These are phyloP conservation scores for Rhodotorula diobovata DNA, from an alignment of 768 basidiomycete species.

Conservation along the genomic window DNA sequence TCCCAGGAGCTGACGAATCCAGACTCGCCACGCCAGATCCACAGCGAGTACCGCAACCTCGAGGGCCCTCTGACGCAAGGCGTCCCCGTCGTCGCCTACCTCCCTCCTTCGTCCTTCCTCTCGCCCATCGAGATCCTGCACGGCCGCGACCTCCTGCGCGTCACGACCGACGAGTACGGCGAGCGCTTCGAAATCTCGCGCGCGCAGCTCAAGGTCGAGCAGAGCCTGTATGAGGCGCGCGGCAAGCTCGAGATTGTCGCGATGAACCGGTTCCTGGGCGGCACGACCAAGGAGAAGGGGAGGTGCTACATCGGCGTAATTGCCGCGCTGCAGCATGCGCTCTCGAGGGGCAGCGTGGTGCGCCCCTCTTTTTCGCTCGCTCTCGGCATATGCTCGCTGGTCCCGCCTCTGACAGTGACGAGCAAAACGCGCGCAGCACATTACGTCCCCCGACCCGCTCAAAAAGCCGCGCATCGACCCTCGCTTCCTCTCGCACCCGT, in stretches of 20 bases:
- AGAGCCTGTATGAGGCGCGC: slow-evolving; percentile 1
- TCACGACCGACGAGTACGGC: not conserved
- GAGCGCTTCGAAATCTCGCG: not conserved
- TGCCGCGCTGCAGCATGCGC: not conserved
- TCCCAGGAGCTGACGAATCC: not conserved
- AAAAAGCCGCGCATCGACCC: slow-evolving; percentile 27
- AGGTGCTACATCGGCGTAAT: slow-evolving; percentile 10
- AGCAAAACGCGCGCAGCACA: slow-evolving; percentile 54
- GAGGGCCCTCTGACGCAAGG: slow-evolving; percentile 20
- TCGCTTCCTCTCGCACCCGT: not conserved
- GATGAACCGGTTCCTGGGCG: slow-evolving; percentile 18
- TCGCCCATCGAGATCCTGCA: slow-evolving; percentile 2
- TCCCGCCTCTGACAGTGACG: slow-evolving; percentile 44
- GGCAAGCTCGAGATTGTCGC: slow-evolving; percentile 20
- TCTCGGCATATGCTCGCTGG: too few species aligned
- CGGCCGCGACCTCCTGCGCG: not conserved
- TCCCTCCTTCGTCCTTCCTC: not conserved
- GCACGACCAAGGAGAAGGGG: not conserved
- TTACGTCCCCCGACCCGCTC: slow-evolving; percentile 45
- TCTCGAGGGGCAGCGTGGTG: not conserved
- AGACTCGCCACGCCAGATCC: not conserved
- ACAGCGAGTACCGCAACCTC: not conserved
- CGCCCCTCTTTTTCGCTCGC: not conserved
- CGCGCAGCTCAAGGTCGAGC: slow-evolving; percentile 3
- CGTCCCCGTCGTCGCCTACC: slow-evolving; percentile 21